Base-by-base conservation (phyloP, 2,329 filamentous ascomycete species). In the Trichoderma sp. region DNA sequence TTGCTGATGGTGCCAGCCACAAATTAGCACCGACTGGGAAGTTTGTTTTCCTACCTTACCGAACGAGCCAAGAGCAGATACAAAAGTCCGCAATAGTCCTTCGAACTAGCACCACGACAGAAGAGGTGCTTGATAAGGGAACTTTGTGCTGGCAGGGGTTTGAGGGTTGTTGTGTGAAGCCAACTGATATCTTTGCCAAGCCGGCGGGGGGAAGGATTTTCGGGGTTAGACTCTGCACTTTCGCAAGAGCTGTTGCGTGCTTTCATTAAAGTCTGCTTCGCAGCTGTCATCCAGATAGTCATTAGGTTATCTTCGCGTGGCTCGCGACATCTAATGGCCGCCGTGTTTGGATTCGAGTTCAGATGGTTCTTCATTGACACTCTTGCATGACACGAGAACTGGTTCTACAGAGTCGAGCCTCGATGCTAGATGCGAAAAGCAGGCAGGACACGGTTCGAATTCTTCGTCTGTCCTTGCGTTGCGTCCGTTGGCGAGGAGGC, bases 21-120 rank as follows among this genome's bases (percentile, higher is more conserved):
- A 26, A 6, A 26, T 36, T 53, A 36, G 28, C n/a, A 60, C 53
- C 21, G 26, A 26, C 56, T 47, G 51, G 32, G 47, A 56, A 28
- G 63, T 47, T 21, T 43, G 43, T 39, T 63, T n/a, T 12, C 47
- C 39, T 30, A 70, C 67, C 67, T 70, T 70, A 70, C 67, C 30
- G 30, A 70, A 70, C 21, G 67, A 70, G 67, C 67, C 43, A 70
- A 43, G 67, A 60, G 43, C 67, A 36, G 26, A 39, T 36, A 63
- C 67, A 70, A 70, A 70, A 70, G 67, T 70, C 60, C 67, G 32
- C 39, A 26, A 47, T n/a, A n/a, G 43, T 61, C 18, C 24, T 32
- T 8, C 7, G 39, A 26, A 32, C 65, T 28, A 39, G 64, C 32
- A 36, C 51, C 39, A 43, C 39, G 39, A 39, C n/a, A 57, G 14